These are phyloP conservation scores for Lentinula novae-zelandiae DNA, from an alignment of 1,284 basidiomycete species.

Conservation along the genomic window DNA sequence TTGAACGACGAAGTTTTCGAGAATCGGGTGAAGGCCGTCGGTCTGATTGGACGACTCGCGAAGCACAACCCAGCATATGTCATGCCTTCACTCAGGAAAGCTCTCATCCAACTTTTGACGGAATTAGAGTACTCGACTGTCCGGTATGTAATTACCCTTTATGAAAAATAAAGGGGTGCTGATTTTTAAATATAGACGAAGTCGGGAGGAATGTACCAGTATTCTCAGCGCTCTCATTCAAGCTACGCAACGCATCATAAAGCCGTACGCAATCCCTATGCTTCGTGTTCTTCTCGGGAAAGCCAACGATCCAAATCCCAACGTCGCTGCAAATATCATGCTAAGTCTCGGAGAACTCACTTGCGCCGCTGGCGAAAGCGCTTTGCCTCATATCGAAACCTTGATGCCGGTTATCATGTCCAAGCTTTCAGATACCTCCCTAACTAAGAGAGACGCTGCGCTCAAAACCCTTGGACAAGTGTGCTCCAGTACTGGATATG, in stretches of 20 bases:
- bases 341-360: conserved; percentile 95
- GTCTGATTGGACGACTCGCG: conserved; percentile 90
- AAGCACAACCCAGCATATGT: conserved; percentile 98
- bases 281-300: conserved; percentile 88
- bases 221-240: conserved; percentile 85
- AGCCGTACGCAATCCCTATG: conserved; percentile 97
- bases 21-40: conserved; percentile 89
- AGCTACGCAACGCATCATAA: conserved; percentile 92
- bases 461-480: conserved; percentile 93
- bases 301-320: conserved; percentile 81
- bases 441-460: conserved; percentile 90
- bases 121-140: conserved; percentile 97
- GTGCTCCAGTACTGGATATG: conserved; percentile 94
- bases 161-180: conserved; percentile 10
- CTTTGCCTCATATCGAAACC: conserved; percentile 77
- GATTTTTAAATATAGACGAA: conserved; percentile 46
- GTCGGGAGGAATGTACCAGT: conserved; percentile 90
- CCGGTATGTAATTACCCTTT: conserved; percentile 44
- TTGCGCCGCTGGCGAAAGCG: conserved; percentile 92
- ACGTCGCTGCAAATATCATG: conserved; percentile 90
- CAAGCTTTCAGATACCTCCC: conserved; percentile 83
- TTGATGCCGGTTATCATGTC: conserved; percentile 90
- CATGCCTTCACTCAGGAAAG: conserved; percentile 96
- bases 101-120: conserved; percentile 94
- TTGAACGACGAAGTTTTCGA: conserved; percentile 97